These are phyloP conservation scores for Fusarium illudens DNA, from an alignment of 2,329 filamentous ascomycete species.

Conservation along the genomic window DNA sequence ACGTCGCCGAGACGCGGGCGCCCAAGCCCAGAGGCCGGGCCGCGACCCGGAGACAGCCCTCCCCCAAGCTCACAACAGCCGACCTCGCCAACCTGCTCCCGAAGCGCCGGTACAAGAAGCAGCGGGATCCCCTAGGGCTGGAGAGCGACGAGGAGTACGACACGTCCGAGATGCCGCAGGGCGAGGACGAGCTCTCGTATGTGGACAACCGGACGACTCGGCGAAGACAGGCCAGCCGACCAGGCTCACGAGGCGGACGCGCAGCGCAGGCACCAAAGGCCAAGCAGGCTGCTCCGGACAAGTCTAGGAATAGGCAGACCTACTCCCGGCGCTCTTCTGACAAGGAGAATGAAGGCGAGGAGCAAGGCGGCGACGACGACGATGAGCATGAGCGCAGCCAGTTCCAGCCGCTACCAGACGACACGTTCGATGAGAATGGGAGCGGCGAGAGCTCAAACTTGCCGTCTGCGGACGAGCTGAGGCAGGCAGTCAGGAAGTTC, in stretches of 20 bases:
- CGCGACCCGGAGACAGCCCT: constrained; percentile 46
- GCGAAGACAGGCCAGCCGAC: constrained; percentile 46
- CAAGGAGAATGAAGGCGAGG: constrained; percentile 61
- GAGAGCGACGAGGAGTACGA: constrained; percentile 60
- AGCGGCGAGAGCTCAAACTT: constrained; percentile 47
- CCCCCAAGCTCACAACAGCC: constrained; percentile 60
- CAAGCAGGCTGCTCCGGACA: constrained; percentile 35
- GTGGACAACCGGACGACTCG: constrained; percentile 49
- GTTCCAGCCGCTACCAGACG: constrained; percentile 56
- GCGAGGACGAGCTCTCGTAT: constrained; percentile 66
- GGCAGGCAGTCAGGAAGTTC: constrained; percentile 69
- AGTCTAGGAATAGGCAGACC: constrained; percentile 50
- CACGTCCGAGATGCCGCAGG: constrained; percentile 56
- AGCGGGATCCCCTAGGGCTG: constrained; percentile 51
- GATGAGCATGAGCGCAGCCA: constrained; percentile 50
- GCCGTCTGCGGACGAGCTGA: constrained; percentile 62
- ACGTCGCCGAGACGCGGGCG: constrained; percentile 43
- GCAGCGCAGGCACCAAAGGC: constrained; percentile 36
- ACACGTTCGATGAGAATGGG: constrained; percentile 50
- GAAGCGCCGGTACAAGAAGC: constrained; percentile 56
- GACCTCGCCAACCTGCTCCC: constrained; percentile 64
- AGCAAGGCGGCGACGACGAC: constrained; percentile 42
- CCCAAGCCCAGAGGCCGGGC: constrained; percentile 46
- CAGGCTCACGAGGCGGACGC: constrained; percentile 41
- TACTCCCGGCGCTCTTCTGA: constrained; percentile 63